These are phyloP conservation scores for Magnaporthiopsis incrustans DNA, from an alignment of 2,329 filamentous ascomycete genomes.

Conservation along the genomic window DNA sequence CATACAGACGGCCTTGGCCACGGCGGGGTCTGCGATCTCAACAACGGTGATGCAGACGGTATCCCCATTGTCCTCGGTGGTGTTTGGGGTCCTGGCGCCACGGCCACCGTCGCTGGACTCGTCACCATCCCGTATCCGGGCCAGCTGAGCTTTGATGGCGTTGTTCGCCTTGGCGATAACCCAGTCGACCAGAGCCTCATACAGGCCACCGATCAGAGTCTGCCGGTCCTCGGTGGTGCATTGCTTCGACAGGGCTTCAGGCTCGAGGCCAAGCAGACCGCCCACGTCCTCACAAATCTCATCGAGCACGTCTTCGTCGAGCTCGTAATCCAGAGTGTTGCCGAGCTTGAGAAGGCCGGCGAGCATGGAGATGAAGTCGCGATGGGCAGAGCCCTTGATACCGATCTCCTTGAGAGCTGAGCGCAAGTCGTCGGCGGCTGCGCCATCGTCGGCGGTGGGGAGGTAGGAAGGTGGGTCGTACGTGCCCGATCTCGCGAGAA, in stretches of 20 bases:
- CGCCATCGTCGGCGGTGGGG: constrained; percentile 85
- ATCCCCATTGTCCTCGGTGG: constrained; percentile 65
- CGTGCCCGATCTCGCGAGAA: constrained; percentile 76
- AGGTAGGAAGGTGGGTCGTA: constrained; percentile 83
- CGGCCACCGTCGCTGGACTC: constrained; percentile 56
- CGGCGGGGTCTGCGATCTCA: constrained; percentile 69
- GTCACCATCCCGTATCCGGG: constrained; percentile 54
- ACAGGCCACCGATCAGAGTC: constrained; percentile 75
- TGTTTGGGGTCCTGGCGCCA: constrained; percentile 54
- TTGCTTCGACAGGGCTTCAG: constrained; percentile 69
- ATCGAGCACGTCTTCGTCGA: constrained; percentile 79
- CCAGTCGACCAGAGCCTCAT: constrained; percentile 93
- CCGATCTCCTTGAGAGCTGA: constrained; percentile 82
- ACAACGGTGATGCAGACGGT: constrained; percentile 85
- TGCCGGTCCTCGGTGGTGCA: constrained; percentile 79
- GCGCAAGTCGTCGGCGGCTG: constrained; percentile 88
- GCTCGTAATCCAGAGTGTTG: constrained; percentile 75
- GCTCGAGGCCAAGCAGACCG: constrained; percentile 76
- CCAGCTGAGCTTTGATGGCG: constrained; percentile 70
- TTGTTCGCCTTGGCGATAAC: constrained; percentile 83
- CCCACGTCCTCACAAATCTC: constrained; percentile 84
- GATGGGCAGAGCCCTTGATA: constrained; percentile 77
- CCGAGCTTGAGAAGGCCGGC: constrained; percentile 86
- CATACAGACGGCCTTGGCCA: constrained; percentile 84
- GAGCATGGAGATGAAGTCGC: constrained; percentile 77